Evolutionary conservation across 495 filamentous ascomycete species (phyloP).

Genomic region (Talaromyces liani): DNA sequence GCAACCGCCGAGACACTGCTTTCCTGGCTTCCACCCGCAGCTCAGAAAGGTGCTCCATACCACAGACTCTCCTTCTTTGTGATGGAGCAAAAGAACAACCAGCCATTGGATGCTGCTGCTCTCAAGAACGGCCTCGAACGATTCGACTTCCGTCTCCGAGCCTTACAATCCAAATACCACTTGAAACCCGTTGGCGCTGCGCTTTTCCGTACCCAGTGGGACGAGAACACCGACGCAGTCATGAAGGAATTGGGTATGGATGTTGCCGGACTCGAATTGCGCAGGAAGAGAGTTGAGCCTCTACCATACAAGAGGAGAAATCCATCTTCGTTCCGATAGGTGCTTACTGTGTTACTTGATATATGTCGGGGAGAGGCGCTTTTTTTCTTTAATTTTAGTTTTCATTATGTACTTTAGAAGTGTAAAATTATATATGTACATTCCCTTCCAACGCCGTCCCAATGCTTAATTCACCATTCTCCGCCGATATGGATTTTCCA

Average conservation of each 20-base stretch:
- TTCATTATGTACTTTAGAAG: conserved; percentile 9
- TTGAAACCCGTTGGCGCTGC: conserved; percentile 71
- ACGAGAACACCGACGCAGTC: conserved; percentile 73
- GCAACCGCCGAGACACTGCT: conserved; percentile 58
- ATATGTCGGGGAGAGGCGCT: background rate
- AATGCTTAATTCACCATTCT: background rate
- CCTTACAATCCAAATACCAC: conserved; percentile 58
- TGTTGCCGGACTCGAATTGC: conserved; percentile 78
- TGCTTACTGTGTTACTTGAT: background rate
- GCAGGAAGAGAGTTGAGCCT: conserved; percentile 58
- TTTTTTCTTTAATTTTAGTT: background rate
- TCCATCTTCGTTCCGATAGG: conserved; percentile 36
- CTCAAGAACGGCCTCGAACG: conserved; percentile 47
- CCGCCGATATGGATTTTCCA: background rate
- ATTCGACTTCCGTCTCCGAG: conserved; percentile 63
- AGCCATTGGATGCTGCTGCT: conserved; percentile 50
- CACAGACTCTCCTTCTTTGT: conserved; percentile 81
- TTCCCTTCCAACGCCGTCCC: conserved; percentile 1
- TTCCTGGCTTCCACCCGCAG: conserved; percentile 76
- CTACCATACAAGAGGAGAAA: conserved; percentile 49
- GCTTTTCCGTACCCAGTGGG: conserved; percentile 86
- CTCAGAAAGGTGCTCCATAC: conserved; percentile 86
- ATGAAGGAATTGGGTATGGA: conserved; percentile 72
- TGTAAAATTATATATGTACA: conserved; percentile 8
- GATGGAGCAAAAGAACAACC: conserved; percentile 63